A percentile compares a stretch with the other conserved stretches of the same genome.
These are phyloP conservation scores for Draba incana DNA, from an alignment of 345 rosid genomes.

Conservation along the genomic window DNA sequence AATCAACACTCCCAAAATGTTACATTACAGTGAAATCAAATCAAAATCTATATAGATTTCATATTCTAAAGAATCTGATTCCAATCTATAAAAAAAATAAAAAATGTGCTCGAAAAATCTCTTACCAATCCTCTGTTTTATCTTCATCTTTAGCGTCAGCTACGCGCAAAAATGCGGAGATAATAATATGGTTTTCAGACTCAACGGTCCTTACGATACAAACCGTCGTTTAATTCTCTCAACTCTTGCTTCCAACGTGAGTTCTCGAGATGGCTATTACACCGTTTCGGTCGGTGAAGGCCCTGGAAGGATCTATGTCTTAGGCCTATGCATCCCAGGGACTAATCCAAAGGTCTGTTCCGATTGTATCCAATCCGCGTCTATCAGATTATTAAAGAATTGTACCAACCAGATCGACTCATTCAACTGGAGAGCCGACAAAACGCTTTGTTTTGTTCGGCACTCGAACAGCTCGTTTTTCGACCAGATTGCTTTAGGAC, in stretches of 20 bases:
- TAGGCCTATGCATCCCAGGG: constrained; percentile 42
- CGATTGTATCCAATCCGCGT: constrained; percentile 35
- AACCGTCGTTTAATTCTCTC: constrained; percentile 39
- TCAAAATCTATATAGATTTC: not conserved
- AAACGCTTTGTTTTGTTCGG: constrained; percentile 45
- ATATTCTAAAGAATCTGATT: not conserved
- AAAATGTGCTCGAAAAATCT: constrained; percentile 17
- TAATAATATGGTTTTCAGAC: constrained; percentile 4
- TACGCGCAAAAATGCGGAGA: constrained; percentile 8
- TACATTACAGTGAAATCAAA: not conserved
- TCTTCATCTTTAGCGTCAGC: not conserved
- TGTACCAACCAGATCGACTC: constrained; percentile 49
- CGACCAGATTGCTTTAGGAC: not conserved
- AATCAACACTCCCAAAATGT: constrained; percentile 2
- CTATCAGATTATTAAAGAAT: not conserved
- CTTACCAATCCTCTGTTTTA: constrained; percentile 6
- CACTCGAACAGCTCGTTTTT: constrained; percentile 45
- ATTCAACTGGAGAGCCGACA: constrained; percentile 31
- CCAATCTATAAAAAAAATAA: not conserved
- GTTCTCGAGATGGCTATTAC: constrained; percentile 30
- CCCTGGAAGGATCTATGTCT: constrained; percentile 3
- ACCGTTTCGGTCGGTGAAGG: constrained; percentile 34
- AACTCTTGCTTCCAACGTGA: constrained; percentile 35
- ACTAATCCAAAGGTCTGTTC: constrained; percentile 31
- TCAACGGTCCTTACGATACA: constrained; percentile 25